Conservation (phyloP, 1,284 basidiomycete species). For the Meira nashicola region DNA sequence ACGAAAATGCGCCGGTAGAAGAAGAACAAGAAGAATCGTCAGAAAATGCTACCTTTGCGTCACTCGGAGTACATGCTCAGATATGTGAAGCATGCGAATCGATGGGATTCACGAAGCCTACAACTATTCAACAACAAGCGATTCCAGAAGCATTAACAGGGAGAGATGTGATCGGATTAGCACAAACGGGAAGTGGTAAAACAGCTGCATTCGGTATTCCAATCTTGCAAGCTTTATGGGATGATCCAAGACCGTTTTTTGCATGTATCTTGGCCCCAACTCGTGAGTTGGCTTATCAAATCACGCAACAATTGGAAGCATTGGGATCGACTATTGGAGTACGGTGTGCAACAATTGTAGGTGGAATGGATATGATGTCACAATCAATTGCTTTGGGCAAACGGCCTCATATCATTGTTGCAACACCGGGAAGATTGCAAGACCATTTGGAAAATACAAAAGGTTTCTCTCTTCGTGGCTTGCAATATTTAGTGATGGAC, state of each 20-base stretch:
- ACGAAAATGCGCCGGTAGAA: neutral
- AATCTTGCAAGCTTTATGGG: slow-evolving; percentile 93
- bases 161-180: slow-evolving; percentile 93
- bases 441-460: slow-evolving; percentile 98
- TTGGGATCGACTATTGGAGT: slow-evolving; percentile 73
- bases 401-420: slow-evolving; percentile 76
- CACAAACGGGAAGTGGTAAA: slow-evolving; percentile 95
- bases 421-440: slow-evolving; percentile 88
- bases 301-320: slow-evolving; percentile 89
- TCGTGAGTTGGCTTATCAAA: slow-evolving; percentile 94
- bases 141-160: slow-evolving; percentile 86
- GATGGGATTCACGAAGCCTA: slow-evolving; percentile 79
- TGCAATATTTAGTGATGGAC: slow-evolving; percentile 92
- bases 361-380: slow-evolving; percentile 89
- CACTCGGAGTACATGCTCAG: slow-evolving; percentile 80
- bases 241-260: slow-evolving; percentile 87
- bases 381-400: slow-evolving; percentile 92
- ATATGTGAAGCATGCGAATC: slow-evolving; percentile 79
- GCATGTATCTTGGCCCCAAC: slow-evolving; percentile 84
- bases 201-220: slow-evolving; percentile 96
- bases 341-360: slow-evolving; percentile 83
- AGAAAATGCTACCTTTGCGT: slow-evolving; percentile 54
- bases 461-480: slow-evolving; percentile 79
- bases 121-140: slow-evolving; percentile 83
- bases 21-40: neutral